Evolutionary conservation across 768 basidiomycete genomes (phyloP), one percentile per base, ranked within the genome.

Genomic region (Pulveroboletus sp.): DNA sequence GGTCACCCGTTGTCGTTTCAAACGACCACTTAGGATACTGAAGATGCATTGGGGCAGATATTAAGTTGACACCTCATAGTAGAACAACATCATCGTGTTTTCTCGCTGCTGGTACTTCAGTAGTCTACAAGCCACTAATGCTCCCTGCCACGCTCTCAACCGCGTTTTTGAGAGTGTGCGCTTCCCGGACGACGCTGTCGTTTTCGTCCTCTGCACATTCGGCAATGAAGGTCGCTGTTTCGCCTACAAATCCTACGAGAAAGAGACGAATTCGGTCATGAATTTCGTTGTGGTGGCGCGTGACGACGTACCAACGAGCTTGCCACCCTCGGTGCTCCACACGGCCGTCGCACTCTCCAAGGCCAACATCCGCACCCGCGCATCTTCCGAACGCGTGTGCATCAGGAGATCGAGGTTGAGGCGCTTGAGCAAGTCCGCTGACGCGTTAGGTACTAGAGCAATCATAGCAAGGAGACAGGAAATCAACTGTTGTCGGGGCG

Each of bases 161-260:
- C 4, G 81, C 80, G 67, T 77, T 71, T 66, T 86, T 90, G 67
- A 91, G 71, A 56, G 67, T 75, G 54, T 82, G 79, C 16, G 85
- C 80, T 57, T 82, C 82, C 49, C 73, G 76, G 5, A 91, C 86
- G 14, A 94, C 89, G 50, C 76, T 76, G 55, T 91, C 89, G 63
- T 92, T 85, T 56, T 93, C 93, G 61, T 95, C 92, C 68, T 93
- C 90, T 5, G 82, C 80, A 61, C 84, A 88, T 66, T 95, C 93
- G 5, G 83, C 82, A 46, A 95, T 84, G 70, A 95, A 93, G 23
- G 88, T 85, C 16, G 87, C 75, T 24, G 91, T 87, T 64, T 95
- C 93, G 10, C 82, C 73, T 14, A 79, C 83, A 58, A 90, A 87
- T 11, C 85, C 89, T 89, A 57, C 14, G 45, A 19, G 45, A 12